Conservation (phyloP, 139 green algal species). For the Desmodesmus armatus region DNA sequence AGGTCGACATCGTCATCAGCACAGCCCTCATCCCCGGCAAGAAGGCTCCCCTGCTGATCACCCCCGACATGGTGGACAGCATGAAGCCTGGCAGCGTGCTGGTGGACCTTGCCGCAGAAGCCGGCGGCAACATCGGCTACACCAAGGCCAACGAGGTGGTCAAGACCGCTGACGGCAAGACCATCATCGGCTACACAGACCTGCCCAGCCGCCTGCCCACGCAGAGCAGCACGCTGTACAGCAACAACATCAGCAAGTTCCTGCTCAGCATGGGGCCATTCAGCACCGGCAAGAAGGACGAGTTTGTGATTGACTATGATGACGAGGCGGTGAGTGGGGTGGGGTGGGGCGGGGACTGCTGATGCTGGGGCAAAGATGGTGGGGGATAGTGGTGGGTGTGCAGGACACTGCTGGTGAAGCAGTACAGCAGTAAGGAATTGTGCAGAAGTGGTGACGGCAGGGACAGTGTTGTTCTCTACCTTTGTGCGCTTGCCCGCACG, state of each 20-base stretch:
- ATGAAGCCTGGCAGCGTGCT: constrained; percentile 87
- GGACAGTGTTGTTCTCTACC: too few relatives aligned
- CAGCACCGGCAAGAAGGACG: constrained; percentile 75
- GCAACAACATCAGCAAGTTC: constrained; percentile 94
- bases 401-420: too few relatives aligned
- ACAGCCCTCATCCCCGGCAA: constrained; percentile 86
- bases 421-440: too few relatives aligned
- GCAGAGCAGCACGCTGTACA: constrained; percentile 87
- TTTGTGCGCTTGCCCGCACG: too few relatives aligned
- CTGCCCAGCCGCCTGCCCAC: constrained; percentile 85
- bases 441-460: too few relatives aligned
- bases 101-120: constrained; percentile 91
- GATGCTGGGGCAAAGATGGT: too few relatives aligned
- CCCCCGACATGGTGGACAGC: constrained; percentile 81
- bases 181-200: constrained; percentile 90
- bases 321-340: constrained; percentile 77
- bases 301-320: constrained; percentile 84
- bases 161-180: constrained; percentile 40
- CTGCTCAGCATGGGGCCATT: constrained; percentile 87
- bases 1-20: constrained; percentile 95
- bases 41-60: constrained; percentile 87
- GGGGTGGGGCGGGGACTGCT: too few relatives aligned
- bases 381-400: too few relatives aligned
- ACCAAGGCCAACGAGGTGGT: constrained; percentile 51
- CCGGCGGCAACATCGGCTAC: constrained; percentile 71